Percentiles rank a stretch among this genome's conserved stretches.
Conservation (phyloP, 768 basidiomycete genomes). For the Kwoniella pini region DNA sequence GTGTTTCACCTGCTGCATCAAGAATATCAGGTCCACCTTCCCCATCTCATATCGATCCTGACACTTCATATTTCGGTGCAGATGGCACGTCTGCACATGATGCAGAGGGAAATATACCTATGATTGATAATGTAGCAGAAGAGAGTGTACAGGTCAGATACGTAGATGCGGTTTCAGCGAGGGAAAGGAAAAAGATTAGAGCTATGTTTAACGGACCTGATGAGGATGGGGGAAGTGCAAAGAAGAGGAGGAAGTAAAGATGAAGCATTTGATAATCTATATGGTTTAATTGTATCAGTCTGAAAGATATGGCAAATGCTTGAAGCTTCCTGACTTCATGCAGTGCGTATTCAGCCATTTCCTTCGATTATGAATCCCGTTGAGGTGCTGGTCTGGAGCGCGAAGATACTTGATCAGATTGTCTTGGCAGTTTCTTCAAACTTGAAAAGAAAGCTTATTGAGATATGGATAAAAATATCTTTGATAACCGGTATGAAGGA, state of each 20-base stretch:
- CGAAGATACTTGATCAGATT: too few species aligned
- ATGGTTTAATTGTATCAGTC: too few species aligned
- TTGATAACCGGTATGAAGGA: constrained; percentile 2
- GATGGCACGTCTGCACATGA: constrained; percentile 12
- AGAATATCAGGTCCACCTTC: constrained; percentile 8
- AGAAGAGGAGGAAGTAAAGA: constrained; percentile 10
- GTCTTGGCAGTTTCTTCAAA: not conserved
- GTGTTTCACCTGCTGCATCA: constrained; percentile 12
- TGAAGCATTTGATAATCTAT: not conserved
- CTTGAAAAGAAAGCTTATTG: too few species aligned
- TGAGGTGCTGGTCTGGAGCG: too few species aligned
- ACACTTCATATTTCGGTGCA: not conserved
- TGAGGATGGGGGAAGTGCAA: constrained; percentile 6
- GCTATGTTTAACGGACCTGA: constrained; percentile 28
- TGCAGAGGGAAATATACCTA: not conserved
- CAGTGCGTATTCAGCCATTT: too few species aligned
- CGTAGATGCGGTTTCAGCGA: constrained; percentile 44
- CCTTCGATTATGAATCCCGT: too few species aligned
- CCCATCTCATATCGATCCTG: not conserved
- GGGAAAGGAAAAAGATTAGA: constrained; percentile 43
- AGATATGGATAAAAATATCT: not conserved
- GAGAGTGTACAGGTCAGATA: constrained; percentile 45
- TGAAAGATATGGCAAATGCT: too few species aligned
- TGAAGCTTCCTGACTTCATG: too few species aligned
- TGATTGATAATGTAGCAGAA: constrained; percentile 18